Evolutionary conservation across 2,329 filamentous ascomycete genomes (phyloP).

Genomic region (Chrysosporium queenslandicum): DNA sequence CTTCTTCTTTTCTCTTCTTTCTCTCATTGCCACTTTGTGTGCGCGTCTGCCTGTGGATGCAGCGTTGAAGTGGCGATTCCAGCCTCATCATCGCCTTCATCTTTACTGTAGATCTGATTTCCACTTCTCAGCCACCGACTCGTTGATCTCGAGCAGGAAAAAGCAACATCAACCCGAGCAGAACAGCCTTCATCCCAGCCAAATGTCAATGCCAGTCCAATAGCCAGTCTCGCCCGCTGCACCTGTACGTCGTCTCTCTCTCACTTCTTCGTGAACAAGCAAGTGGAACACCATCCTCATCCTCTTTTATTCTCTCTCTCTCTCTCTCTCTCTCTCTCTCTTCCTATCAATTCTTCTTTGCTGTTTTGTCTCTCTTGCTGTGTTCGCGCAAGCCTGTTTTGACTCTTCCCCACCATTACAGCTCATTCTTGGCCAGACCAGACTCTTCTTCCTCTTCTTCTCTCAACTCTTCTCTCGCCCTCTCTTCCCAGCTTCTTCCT

Average conservation of each 20-base stretch:
- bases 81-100: too few species aligned
- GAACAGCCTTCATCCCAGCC: too few species aligned
- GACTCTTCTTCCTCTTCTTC: neutral
- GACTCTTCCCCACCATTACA: neutral
- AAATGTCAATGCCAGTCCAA: too few species aligned
- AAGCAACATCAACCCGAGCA: too few species aligned
- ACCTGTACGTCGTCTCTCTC: too few species aligned
- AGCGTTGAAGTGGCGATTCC: too few species aligned
- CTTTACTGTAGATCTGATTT: neutral
- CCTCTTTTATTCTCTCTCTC: neutral
- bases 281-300: neutral
- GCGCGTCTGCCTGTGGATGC: neutral
- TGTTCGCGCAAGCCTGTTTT: neutral
- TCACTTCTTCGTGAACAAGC: too few species aligned
- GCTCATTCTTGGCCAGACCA: neutral
- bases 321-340: neutral
- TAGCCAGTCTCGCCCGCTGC: too few species aligned
- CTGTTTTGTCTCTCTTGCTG: neutral
- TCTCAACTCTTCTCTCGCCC: neutral
- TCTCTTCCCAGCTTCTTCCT: slow-evolving; percentile 11
- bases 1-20: neutral
- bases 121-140: neutral
- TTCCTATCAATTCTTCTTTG: neutral
- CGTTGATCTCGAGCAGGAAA: neutral
- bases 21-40: neutral